These are phyloP conservation scores for Apostasia shenzhenica DNA, from an alignment of 106 monocot genomes.

Conservation along the genomic window DNA sequence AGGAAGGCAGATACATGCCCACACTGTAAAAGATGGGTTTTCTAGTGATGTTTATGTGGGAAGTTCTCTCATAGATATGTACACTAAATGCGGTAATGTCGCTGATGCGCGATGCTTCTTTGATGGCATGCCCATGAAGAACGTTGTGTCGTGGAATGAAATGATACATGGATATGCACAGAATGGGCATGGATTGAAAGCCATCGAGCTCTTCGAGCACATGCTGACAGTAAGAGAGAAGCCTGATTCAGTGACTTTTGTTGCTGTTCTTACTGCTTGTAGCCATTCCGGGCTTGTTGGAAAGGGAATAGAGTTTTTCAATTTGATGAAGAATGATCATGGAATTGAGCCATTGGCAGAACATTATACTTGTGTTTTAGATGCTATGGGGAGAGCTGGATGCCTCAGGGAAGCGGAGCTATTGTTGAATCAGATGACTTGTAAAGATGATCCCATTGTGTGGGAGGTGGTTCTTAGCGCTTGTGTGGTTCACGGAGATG, in stretches of 20 bases:
- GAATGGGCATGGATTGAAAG: slow-evolving; percentile 53
- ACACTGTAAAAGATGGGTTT: slow-evolving; percentile 49
- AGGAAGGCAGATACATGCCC: slow-evolving; percentile 75
- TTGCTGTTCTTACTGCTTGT: slow-evolving; percentile 76
- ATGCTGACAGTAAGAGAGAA: slow-evolving; percentile 49
- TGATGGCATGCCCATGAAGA: slow-evolving; percentile 53
- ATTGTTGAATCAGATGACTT: slow-evolving; percentile 52
- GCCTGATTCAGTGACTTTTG: slow-evolving; percentile 68
- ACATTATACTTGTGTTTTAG: slow-evolving; percentile 83
- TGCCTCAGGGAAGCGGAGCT: slow-evolving; percentile 53
- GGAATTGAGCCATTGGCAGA: slow-evolving; percentile 54
- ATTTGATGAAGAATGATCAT: slow-evolving; percentile 58
- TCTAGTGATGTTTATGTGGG: slow-evolving; percentile 53
- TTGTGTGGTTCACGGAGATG: slow-evolving; percentile 67
- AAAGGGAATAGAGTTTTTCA: slow-evolving; percentile 38
- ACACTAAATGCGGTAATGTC: slow-evolving; percentile 76
- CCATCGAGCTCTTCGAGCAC: slow-evolving; percentile 53
- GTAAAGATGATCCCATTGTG: slow-evolving; percentile 66
- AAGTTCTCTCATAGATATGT: slow-evolving; percentile 78
- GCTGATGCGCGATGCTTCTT: slow-evolving; percentile 58
- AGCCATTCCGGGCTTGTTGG: slow-evolving; percentile 75
- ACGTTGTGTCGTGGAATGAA: slow-evolving; percentile 92
- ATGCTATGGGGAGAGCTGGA: slow-evolving; percentile 71
- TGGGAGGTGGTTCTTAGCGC: slow-evolving; percentile 90
- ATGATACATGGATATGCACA: slow-evolving; percentile 97